phyloP scores from a whole-genome alignment of 257 asterid species.

The Ehretia macrophylla region DNA sequence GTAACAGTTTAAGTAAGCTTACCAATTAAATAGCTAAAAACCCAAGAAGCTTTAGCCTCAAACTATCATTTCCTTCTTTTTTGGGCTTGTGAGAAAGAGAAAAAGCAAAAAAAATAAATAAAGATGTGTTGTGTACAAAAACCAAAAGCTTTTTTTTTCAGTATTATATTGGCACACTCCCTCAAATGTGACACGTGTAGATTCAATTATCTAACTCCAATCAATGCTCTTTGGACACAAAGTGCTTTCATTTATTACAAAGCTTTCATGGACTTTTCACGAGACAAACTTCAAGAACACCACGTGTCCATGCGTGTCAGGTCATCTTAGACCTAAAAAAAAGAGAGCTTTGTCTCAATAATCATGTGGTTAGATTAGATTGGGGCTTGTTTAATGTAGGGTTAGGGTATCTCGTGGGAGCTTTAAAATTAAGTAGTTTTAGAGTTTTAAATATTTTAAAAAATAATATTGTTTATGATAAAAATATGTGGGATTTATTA shows the following conservation, averaged over 20 bases:
- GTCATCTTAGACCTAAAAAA: neutral
- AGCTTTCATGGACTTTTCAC: neutral
- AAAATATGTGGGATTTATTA: too few species aligned
- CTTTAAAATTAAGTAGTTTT: too few species aligned
- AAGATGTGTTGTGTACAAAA: conserved; percentile 17
- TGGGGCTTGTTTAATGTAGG: too few species aligned
- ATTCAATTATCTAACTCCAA: conserved; percentile 73
- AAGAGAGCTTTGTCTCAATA: neutral
- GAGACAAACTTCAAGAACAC: neutral
- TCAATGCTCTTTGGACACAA: conserved; percentile 44
- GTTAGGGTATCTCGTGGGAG: too few species aligned
- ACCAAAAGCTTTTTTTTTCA: conserved; percentile 40
- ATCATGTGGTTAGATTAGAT: neutral
- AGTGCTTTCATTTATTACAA: conserved; percentile 16
- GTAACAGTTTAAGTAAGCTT: neutral
- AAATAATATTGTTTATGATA: too few species aligned
- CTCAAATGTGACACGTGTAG: conserved; percentile 65
- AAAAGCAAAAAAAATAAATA: conserved; percentile 8
- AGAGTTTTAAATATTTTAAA: too few species aligned
- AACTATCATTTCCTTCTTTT: neutral
- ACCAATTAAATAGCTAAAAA: neutral
- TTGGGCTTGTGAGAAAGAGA: neutral
- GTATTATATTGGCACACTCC: conserved; percentile 14
- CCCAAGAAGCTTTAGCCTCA: neutral
- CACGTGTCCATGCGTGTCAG: neutral